These are phyloP conservation scores for Escovopsis sp. DNA, from an alignment of 2,329 filamentous ascomycete species.

Conservation along the genomic window DNA sequence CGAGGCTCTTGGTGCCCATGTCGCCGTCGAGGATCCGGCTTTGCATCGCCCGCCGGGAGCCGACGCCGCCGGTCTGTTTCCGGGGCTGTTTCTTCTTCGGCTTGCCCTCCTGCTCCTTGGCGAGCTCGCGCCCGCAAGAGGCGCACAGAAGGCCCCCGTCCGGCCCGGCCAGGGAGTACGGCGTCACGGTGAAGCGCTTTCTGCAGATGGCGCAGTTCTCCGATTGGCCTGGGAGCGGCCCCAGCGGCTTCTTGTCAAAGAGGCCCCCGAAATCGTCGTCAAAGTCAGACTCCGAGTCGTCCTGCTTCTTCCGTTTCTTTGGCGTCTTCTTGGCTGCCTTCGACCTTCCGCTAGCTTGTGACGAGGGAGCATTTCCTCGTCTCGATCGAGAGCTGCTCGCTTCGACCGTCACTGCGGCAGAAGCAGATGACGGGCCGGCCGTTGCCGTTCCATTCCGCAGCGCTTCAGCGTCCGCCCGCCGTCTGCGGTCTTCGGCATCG, in stretches of 20 bases:
- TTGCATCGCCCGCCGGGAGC: constrained; percentile 59
- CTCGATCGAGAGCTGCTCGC: constrained; percentile 14
- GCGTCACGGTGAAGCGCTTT: constrained; percentile 84
- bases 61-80: constrained; percentile 37
- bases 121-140: constrained; percentile 63
- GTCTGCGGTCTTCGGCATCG: constrained; percentile 33
- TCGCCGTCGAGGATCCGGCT: constrained; percentile 73
- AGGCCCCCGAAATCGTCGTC: constrained; percentile 29
- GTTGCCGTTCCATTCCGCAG: constrained; percentile 10
- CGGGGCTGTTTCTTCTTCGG: constrained; percentile 26
- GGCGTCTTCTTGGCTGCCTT: constrained; percentile 41
- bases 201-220: constrained; percentile 76
- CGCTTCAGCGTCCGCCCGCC: constrained; percentile 18
- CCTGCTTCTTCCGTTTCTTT: constrained; percentile 34
- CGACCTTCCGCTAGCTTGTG: constrained; percentile 44
- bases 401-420: constrained; percentile 7
- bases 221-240: constrained; percentile 65
- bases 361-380: constrained; percentile 29
- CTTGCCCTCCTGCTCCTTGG: constrained; percentile 38
- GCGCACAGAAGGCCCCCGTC: constrained; percentile 76
- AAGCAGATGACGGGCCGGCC: constrained; percentile 1
- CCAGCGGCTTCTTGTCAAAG: constrained; percentile 26
- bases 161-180: constrained; percentile 70
- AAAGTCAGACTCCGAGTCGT: constrained; percentile 29
- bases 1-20: constrained; percentile 53